phyloP scores from a whole-genome alignment of 257 asterid genomes.

The Rhazya stricta region DNA sequence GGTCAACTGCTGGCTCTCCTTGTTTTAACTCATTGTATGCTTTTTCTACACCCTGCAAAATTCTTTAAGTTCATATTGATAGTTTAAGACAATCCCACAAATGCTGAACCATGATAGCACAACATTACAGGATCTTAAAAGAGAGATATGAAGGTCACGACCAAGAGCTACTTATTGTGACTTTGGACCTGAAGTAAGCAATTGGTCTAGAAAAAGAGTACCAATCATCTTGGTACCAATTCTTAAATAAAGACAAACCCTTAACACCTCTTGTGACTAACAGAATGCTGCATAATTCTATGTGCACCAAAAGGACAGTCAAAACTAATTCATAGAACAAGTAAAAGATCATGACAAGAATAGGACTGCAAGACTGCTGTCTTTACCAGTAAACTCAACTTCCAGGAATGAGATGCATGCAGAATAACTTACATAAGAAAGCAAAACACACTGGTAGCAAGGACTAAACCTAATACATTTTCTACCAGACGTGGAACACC shows the following conservation, averaged over 20 bases:
- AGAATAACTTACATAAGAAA: neutral
- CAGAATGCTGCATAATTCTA: neutral
- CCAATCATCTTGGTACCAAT: neutral
- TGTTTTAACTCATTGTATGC: slow-evolving; percentile 90
- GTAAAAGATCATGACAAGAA: neutral
- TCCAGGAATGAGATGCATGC: neutral
- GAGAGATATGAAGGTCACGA: neutral
- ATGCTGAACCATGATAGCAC: slow-evolving; percentile 30
- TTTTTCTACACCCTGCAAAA: slow-evolving; percentile 72
- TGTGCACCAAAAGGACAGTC: neutral
- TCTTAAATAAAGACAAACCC: neutral
- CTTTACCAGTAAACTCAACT: neutral
- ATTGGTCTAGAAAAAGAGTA: neutral
- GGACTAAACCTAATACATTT: neutral
- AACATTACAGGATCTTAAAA: neutral
- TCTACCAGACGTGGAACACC: neutral
- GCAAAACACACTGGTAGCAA: neutral
- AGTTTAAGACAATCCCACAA: slow-evolving; percentile 31
- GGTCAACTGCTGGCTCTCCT: slow-evolving; percentile 97
- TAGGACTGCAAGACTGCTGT: neutral
- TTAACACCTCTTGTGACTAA: neutral
- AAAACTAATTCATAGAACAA: slow-evolving; percentile 3
- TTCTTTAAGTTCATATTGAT: slow-evolving; percentile 32
- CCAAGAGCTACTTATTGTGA: no score
- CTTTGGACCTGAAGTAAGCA: no score